phyloP scores from a whole-genome alignment of 2,329 filamentous ascomycete species.

The Cryphonectria nitschkei region DNA sequence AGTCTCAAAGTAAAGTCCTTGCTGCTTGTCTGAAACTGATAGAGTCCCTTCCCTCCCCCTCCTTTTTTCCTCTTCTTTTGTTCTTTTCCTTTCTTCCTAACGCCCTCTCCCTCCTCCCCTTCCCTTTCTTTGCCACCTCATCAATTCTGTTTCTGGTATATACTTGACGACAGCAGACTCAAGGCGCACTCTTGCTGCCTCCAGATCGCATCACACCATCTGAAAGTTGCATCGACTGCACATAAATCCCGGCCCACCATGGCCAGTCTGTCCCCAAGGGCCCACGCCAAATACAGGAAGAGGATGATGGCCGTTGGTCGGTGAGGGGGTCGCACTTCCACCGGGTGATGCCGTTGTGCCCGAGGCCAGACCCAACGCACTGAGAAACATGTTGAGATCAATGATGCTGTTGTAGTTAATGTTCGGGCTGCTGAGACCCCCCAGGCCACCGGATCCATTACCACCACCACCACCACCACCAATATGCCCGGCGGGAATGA shows the following conservation, averaged over 20 bases:
- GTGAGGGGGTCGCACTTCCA: neutral
- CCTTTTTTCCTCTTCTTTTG: too few relatives aligned
- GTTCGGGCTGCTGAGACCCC: neutral
- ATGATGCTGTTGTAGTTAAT: slow-evolving; percentile 13
- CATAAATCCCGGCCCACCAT: slow-evolving; percentile 13
- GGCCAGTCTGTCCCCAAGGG: neutral
- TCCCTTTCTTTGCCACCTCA: neutral
- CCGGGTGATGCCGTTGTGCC: neutral
- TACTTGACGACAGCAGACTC: neutral
- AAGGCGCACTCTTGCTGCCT: neutral
- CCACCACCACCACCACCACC: neutral
- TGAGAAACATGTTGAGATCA: slow-evolving; percentile 22
- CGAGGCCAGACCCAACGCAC: slow-evolving; percentile 10
- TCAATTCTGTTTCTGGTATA: neutral
- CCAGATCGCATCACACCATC: neutral
- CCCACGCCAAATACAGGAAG: neutral
- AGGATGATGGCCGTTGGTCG: neutral
- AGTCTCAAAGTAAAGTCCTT: neutral
- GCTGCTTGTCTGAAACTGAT: neutral
- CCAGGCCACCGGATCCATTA: neutral
- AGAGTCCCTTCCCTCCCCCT: too few relatives aligned
- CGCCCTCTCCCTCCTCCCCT: too few relatives aligned
- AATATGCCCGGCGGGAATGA: slow-evolving; percentile 20
- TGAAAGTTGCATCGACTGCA: slow-evolving; percentile 19
- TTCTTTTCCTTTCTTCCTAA: neutral